These are phyloP conservation scores for Corynascus novoguineensis DNA, from an alignment of 495 filamentous ascomycete species.

Conservation along the genomic window DNA sequence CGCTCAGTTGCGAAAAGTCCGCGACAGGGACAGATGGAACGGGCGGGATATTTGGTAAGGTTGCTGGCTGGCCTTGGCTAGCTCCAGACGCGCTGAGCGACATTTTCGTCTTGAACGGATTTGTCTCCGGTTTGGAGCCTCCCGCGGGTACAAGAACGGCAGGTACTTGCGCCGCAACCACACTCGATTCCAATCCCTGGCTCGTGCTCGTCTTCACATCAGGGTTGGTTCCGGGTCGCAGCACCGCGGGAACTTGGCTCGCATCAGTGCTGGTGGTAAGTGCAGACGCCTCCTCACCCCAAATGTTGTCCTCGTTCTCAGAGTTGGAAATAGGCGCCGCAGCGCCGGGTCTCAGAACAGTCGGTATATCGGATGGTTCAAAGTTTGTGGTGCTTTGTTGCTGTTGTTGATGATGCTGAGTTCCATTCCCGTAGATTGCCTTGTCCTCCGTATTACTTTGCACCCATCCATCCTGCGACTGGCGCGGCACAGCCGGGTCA, in stretches of 20 bases:
- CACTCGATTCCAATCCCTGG: slow-evolving; percentile 19
- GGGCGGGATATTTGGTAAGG: slow-evolving; percentile 16
- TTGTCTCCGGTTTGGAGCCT: slow-evolving; percentile 39
- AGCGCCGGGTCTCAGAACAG: slow-evolving; percentile 27
- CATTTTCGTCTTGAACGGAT: slow-evolving; percentile 49
- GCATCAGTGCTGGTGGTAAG: slow-evolving; percentile 6
- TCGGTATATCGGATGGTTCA: slow-evolving; percentile 18
- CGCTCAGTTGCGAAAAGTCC: slow-evolving; percentile 35
- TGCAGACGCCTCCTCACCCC: slow-evolving; percentile 16
- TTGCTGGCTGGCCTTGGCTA: background rate
- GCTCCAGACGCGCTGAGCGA: slow-evolving; percentile 14
- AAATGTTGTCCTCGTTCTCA: slow-evolving; percentile 23
- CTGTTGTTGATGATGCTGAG: slow-evolving; percentile 1
- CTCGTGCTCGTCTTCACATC: slow-evolving; percentile 1
- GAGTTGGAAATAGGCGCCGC: slow-evolving; percentile 16
- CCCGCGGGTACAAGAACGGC: slow-evolving; percentile 31
- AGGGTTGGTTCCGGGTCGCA: slow-evolving; percentile 22
- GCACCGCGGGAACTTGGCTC: slow-evolving; percentile 17
- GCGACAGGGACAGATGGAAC: slow-evolving; percentile 21
- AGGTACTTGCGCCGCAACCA: slow-evolving; percentile 25
- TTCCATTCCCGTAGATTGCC: slow-evolving; percentile 33
- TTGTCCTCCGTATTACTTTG: slow-evolving; percentile 32
- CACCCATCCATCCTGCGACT: slow-evolving; percentile 31
- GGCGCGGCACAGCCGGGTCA: slow-evolving; percentile 24
- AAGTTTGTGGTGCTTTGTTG: background rate